A percentile compares a stretch with the other conserved stretches of the same genome.
These are phyloP conservation scores for Pleurotus giganteus DNA, from an alignment of 768 basidiomycete genomes.

Conservation along the genomic window DNA sequence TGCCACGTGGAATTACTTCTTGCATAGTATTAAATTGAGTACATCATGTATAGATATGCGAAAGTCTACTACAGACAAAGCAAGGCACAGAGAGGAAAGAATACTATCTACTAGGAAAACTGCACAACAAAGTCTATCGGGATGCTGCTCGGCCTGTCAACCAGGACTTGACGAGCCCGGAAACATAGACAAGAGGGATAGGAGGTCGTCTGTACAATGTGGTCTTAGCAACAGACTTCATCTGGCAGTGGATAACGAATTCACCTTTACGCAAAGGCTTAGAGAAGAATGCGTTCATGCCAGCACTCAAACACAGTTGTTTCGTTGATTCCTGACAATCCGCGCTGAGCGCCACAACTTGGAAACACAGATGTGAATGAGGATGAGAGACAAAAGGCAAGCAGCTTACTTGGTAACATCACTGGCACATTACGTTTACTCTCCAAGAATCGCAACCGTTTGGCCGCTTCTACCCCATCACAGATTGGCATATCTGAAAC, in stretches of 20 bases:
- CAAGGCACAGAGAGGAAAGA: too few relatives aligned
- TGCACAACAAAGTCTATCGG: background rate
- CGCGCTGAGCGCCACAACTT: conserved; percentile 72
- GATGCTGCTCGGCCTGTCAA: background rate
- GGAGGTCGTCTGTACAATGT: conserved; percentile 44
- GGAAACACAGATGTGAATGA: conserved; percentile 2
- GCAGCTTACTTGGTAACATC: conserved; percentile 52
- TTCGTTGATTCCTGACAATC: conserved; percentile 79
- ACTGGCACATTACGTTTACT: conserved; percentile 48
- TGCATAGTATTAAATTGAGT: background rate
- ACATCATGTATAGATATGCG: background rate
- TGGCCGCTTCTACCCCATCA: conserved; percentile 74
- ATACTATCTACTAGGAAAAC: background rate
- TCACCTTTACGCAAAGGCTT: conserved; percentile 66
- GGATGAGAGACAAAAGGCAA: background rate
- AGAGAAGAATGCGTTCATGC: conserved; percentile 76
- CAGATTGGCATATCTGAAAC: conserved; percentile 74
- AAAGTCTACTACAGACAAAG: background rate
- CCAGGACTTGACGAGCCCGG: conserved; percentile 24
- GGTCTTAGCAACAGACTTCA: background rate
- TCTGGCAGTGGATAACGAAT: conserved; percentile 10
- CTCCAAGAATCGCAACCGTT: conserved; percentile 59
- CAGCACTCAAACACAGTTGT: conserved; percentile 71
- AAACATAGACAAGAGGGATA: conserved; percentile 53
- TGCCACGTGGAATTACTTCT: background rate